Conservation (phyloP, 805 yeast species). For the Candida alai region DNA sequence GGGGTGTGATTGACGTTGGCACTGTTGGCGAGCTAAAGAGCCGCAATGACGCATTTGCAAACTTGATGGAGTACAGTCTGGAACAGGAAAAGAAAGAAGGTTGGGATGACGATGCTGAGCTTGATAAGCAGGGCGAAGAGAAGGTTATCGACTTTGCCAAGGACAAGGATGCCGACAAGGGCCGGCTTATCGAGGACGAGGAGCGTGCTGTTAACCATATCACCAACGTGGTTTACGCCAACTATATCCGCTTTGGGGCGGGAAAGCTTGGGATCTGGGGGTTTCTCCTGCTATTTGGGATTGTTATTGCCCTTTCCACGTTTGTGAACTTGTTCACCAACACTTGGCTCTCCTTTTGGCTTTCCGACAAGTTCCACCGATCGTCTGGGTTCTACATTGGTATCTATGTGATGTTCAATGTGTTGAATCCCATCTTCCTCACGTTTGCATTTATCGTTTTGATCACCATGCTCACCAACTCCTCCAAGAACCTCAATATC, state of each 20-base stretch:
- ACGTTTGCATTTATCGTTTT: conserved; percentile 39
- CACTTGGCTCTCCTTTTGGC: conserved; percentile 81
- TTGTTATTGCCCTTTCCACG: conserved; percentile 27
- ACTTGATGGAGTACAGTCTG: conserved; percentile 36
- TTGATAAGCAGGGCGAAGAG: conserved; percentile 12
- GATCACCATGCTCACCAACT: conserved; percentile 44
- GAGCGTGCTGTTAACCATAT: conserved; percentile 53
- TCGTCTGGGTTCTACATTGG: conserved; percentile 63
- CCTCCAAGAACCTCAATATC: conserved; percentile 55
- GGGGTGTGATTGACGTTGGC: conserved; percentile 59
- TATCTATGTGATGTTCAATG: conserved; percentile 54
- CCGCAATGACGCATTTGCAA: conserved; percentile 32
- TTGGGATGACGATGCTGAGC: neutral
- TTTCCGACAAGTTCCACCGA: conserved; percentile 45
- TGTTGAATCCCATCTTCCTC: conserved; percentile 43
- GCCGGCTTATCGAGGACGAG: conserved; percentile 38
- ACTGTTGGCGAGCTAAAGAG: conserved; percentile 49
- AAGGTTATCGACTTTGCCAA: conserved; percentile 8
- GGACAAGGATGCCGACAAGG: conserved; percentile 12
- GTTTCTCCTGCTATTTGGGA: conserved; percentile 7
- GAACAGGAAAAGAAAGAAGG: conserved; percentile 1
- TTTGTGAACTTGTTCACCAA: conserved; percentile 54
- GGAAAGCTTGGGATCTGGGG: conserved; percentile 19
- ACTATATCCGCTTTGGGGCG: conserved; percentile 28
- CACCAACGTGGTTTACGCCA: conserved; percentile 26